Evolutionary conservation across 2,329 filamentous ascomycete species (phyloP), one percentile per base, ranked within the genome.

Genomic region (Arthrobotrys conoides): DNA sequence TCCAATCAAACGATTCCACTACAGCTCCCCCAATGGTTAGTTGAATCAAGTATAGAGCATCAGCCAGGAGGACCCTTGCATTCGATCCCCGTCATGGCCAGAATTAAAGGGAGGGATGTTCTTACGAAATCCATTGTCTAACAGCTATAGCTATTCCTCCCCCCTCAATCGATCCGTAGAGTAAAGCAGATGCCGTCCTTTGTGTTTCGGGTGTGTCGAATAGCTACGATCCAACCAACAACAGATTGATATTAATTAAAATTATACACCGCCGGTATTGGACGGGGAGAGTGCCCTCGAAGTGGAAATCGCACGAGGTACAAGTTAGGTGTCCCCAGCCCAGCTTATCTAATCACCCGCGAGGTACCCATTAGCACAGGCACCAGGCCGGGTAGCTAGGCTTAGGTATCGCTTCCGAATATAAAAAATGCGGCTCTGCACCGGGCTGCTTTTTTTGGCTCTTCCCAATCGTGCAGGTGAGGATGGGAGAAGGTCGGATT

Each of bases 1-100:
- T 49, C 82, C 81, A 48, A 82, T 82, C 33, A 82, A 77, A 53
- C 82, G 81, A 36, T 82, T 82, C 82, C 82, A 82, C 82, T 82
- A 53, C 1, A 53, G 16, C 10, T 20, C 3, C 33, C 24, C 48
- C 48, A 24, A 24, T 51, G 24, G 48, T 51, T 16, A 51, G 22
- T 24, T 16, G n/a, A 20, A 18, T 18, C 30, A 10, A 53, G 61
- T 38, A 63, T 41, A 16, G 38, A n/a, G 38, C 12, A 41, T 18
- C 27, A 1, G 36, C 36, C n/a, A 59, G 53, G 20, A 53, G 20
- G n/a, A 27, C 48, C 27, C 51, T 27, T 53, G 48, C 22, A 27
- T 48, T 5, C 38, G 38, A n/a, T n/a, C 44, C 44, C 44, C 18
- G 22, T 48, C 5, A 30, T 16, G 14, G 5, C 20, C 12, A 33